phyloP scores from a whole-genome alignment of 768 basidiomycete genomes.

The Lentinula sp. region DNA sequence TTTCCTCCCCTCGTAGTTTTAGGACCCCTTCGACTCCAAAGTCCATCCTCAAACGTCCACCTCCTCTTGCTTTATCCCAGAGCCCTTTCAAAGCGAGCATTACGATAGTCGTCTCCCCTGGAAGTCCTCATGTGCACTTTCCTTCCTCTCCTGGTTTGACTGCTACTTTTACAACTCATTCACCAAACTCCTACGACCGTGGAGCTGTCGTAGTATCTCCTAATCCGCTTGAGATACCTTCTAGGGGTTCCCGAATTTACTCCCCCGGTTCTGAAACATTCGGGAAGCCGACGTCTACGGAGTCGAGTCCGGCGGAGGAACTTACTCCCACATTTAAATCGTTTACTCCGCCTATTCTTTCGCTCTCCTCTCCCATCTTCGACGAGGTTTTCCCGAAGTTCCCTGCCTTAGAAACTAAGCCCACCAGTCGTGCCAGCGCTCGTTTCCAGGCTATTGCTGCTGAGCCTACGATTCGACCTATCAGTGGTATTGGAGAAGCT shows the following conservation, averaged over 20 bases:
- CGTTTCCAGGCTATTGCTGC: constrained; percentile 2
- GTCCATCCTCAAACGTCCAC: constrained; percentile 6
- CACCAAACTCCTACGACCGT: constrained; percentile 1
- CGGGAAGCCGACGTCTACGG: neutral
- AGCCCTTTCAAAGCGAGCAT: neutral
- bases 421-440: constrained; percentile 1
- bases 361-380: neutral
- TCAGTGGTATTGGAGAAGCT: neutral
- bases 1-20: constrained; percentile 1
- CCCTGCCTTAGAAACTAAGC: neutral
- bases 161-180: neutral
- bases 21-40: constrained; percentile 1
- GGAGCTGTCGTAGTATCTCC: constrained; percentile 2
- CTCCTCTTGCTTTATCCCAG: constrained; percentile 4
- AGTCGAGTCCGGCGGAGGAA: neutral
- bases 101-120: neutral
- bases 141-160: neutral
- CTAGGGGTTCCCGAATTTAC: constrained; percentile 1
- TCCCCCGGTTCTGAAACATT: neutral
- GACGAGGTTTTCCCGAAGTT: neutral
- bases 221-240: constrained; percentile 1
- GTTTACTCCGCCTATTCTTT: neutral
- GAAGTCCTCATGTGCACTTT: constrained; percentile 1
- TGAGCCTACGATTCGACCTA: neutral
- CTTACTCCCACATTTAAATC: neutral